These are phyloP conservation scores for Dichotomocladium elegans DNA, from an alignment of 371 early-diverging fungal genomes.

Conservation along the genomic window DNA sequence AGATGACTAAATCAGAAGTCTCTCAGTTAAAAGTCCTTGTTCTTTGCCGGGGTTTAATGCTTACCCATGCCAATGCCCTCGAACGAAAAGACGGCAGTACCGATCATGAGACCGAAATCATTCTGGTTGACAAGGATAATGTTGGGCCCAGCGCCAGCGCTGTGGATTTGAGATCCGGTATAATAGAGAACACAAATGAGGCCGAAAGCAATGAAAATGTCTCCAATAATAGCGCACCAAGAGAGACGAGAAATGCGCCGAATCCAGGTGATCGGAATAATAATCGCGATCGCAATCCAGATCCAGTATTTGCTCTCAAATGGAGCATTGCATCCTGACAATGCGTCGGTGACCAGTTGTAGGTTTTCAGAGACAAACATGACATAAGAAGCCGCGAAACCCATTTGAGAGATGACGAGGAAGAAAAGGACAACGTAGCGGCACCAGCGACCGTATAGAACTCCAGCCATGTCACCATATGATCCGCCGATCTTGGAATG, in stretches of 20 bases:
- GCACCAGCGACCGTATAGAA: constrained; percentile 58
- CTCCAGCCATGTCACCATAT: constrained; percentile 77
- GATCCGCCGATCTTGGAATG: constrained; percentile 55
- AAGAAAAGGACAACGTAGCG: constrained; percentile 55
- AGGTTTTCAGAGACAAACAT: constrained; percentile 50
- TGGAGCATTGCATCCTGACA: constrained; percentile 28
- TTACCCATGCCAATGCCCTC: constrained; percentile 73
- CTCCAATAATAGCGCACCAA: constrained; percentile 66
- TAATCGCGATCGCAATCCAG: constrained; percentile 49
- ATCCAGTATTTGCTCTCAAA: constrained; percentile 49
- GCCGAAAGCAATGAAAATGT: constrained; percentile 70
- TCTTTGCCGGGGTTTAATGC: too few species aligned
- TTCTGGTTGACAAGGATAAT: constrained; percentile 51
- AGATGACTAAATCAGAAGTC: constrained; percentile 37
- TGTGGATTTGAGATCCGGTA: constrained; percentile 25
- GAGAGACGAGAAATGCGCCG: constrained; percentile 67
- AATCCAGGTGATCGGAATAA: constrained; percentile 68
- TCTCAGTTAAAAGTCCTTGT: too few species aligned
- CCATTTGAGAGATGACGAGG: constrained; percentile 66
- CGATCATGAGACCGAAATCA: constrained; percentile 67
- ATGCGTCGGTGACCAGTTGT: constrained; percentile 34
- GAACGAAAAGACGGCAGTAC: constrained; percentile 76
- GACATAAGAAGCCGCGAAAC: constrained; percentile 45
- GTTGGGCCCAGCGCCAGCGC: constrained; percentile 36
- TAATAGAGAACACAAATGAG: constrained; percentile 46